Conservation (phyloP, 495 filamentous ascomycete genomes). For the Neurospora sp. region DNA sequence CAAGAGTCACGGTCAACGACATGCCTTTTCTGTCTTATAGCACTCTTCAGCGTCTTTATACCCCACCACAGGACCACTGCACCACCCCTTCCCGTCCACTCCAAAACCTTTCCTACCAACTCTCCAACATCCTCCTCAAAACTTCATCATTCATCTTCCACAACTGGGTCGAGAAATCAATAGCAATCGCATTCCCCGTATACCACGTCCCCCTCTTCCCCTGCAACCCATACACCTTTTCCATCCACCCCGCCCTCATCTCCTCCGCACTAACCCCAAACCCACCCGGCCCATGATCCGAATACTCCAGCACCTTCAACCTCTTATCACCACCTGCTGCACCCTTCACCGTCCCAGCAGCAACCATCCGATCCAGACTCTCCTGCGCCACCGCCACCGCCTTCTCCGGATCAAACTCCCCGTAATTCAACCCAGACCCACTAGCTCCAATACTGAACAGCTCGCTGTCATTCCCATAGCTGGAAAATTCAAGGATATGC, state of each 20-base stretch:
- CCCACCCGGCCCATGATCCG: conserved; percentile 25
- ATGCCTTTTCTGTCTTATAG: too few relatives aligned
- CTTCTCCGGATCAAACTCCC: not conserved
- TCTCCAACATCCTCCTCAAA: not conserved
- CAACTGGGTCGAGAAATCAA: conserved; percentile 5
- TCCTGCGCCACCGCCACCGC: not conserved
- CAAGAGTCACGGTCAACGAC: too few relatives aligned
- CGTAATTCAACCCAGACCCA: conserved; percentile 1
- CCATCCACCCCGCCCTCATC: conserved; percentile 26
- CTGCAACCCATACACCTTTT: conserved; percentile 29
- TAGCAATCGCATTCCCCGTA: conserved; percentile 18
- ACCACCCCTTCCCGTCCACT: not conserved
- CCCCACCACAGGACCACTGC: too few relatives aligned
- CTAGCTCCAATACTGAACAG: conserved; percentile 3
- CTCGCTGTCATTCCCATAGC: not conserved
- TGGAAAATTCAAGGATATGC: conserved; percentile 1
- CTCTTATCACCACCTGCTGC: not conserved
- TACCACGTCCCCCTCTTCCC: conserved; percentile 33
- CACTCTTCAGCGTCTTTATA: not conserved
- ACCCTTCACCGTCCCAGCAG: conserved; percentile 1
- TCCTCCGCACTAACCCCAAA: conserved; percentile 22
- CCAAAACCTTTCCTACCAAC: not conserved
- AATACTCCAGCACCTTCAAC: conserved; percentile 23
- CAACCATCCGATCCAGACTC: conserved; percentile 4
- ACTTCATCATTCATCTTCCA: conserved; percentile 14